These are phyloP conservation scores for Rhodotorula glutinis DNA, from an alignment of 1,284 basidiomycete species.

Conservation along the genomic window DNA sequence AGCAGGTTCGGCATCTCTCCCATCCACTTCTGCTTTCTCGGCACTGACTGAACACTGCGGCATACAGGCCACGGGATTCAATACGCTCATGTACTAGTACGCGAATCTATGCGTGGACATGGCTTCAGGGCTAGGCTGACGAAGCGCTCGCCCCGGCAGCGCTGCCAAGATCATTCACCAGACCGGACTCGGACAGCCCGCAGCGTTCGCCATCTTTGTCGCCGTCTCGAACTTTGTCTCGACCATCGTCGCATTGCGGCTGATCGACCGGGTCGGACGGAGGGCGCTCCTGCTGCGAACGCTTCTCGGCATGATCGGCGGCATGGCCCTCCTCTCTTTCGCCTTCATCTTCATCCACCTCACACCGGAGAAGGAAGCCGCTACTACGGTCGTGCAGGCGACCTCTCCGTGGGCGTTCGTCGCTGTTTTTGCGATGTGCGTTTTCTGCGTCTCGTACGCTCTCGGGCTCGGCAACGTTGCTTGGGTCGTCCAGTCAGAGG, in stretches of 20 bases:
- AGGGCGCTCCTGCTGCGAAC: conserved; percentile 73
- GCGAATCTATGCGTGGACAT: background rate
- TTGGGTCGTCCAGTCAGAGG: conserved; percentile 53
- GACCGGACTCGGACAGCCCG: conserved; percentile 74
- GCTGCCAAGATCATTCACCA: conserved; percentile 67
- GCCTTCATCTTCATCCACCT: conserved; percentile 69
- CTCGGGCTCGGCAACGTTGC: conserved; percentile 67
- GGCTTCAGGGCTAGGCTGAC: background rate
- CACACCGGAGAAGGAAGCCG: conserved; percentile 50
- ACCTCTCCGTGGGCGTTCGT: conserved; percentile 53
- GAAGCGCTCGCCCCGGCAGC: background rate
- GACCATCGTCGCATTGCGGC: conserved; percentile 58
- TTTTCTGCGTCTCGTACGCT: conserved; percentile 58
- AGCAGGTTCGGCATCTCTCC: conserved; percentile 57
- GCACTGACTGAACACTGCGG: too few relatives aligned
- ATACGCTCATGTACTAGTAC: conserved; percentile 54
- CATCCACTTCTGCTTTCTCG: background rate
- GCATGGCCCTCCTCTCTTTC: conserved; percentile 65
- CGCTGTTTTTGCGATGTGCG: conserved; percentile 70
- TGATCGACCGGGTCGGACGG: conserved; percentile 74
- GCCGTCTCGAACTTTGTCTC: conserved; percentile 62
- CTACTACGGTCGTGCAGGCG: background rate
- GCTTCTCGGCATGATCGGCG: conserved; percentile 70
- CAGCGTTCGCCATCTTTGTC: conserved; percentile 71
- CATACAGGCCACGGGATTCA: conserved; percentile 49